These are phyloP conservation scores for Suillus plorans DNA, from an alignment of 768 basidiomycete genomes.

Conservation along the genomic window DNA sequence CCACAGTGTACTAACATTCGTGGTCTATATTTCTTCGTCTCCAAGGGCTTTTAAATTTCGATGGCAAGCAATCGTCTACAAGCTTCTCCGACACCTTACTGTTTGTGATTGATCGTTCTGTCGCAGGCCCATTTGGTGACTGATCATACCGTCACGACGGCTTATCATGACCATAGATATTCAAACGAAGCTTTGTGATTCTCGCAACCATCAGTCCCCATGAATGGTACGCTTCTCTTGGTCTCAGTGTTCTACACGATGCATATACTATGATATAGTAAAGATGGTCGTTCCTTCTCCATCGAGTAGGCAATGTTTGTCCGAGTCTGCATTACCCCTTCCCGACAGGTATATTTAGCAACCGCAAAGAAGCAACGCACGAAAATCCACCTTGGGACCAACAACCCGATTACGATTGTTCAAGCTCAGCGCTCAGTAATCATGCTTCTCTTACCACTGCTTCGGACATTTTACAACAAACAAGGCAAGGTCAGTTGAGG, in stretches of 20 bases:
- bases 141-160: background rate
- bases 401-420: background rate
- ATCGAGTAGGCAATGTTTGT: background rate
- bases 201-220: background rate
- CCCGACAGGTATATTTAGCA: background rate
- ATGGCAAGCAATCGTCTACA: background rate
- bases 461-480: background rate
- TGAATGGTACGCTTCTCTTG: background rate
- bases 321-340: background rate
- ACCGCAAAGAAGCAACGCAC: background rate
- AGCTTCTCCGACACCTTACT: background rate
- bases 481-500: background rate
- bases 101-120: background rate
- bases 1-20: background rate
- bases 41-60: background rate
- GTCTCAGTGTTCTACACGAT: background rate
- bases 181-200: background rate
- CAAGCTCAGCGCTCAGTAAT: background rate
- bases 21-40: background rate
- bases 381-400: background rate
- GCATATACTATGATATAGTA: background rate
- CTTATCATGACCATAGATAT: background rate
- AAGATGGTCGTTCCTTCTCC: background rate
- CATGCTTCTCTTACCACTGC: background rate
- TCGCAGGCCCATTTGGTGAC: background rate